Percentiles rank a stretch among this genome's conserved stretches.
These are phyloP conservation scores for Vigna nakashimae DNA, from an alignment of 306 rosid genomes.

Conservation along the genomic window DNA sequence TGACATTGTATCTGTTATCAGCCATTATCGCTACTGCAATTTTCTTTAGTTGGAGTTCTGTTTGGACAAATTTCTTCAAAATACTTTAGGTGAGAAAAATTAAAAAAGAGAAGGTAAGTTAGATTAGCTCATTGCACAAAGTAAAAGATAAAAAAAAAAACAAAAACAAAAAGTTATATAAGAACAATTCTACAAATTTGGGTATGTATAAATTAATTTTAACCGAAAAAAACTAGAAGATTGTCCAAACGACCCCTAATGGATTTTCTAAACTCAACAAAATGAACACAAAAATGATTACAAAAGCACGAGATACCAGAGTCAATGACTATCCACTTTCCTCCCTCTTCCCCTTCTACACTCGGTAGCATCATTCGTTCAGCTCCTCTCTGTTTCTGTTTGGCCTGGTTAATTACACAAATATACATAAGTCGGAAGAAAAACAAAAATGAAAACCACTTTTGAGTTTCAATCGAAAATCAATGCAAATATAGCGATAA, in stretches of 20 bases:
- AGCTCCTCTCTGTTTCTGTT: slow-evolving; percentile 90
- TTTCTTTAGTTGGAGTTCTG: no score
- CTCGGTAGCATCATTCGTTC: slow-evolving; percentile 72
- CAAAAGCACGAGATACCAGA: slow-evolving; percentile 65
- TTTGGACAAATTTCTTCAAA: no score
- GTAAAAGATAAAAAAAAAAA: no score
- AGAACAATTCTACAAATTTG: no score
- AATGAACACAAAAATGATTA: slow-evolving; percentile 10
- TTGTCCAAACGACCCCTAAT: background rate
- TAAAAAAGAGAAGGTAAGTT: no score
- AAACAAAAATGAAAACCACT: background rate
- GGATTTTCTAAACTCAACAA: slow-evolving; percentile 15
- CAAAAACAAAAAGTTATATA: no score
- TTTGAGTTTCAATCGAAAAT: background rate
- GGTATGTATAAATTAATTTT: no score
- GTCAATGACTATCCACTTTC: slow-evolving; percentile 94
- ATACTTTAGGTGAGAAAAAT: no score
- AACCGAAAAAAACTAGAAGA: no score
- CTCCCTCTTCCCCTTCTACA: slow-evolving; percentile 85
- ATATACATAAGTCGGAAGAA: background rate
- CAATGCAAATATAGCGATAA: background rate
- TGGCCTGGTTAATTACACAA: slow-evolving; percentile 57
- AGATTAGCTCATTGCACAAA: no score
- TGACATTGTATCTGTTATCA: background rate
- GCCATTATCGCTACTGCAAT: background rate